These are phyloP conservation scores for Moelleriella libera DNA, from an alignment of 2,329 filamentous ascomycete species.

Conservation along the genomic window DNA sequence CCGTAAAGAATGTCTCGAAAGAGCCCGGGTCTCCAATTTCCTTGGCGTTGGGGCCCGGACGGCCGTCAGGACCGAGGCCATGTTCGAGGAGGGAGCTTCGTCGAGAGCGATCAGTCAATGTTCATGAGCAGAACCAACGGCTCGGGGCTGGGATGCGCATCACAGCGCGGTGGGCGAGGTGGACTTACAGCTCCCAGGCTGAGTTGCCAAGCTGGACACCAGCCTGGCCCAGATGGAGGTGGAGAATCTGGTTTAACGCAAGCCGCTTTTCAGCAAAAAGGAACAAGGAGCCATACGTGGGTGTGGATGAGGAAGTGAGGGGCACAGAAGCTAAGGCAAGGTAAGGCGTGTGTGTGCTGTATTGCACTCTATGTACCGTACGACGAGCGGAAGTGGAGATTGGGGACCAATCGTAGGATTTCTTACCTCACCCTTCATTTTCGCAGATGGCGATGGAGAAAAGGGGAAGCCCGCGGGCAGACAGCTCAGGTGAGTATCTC, in stretches of 20 bases:
- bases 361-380: too few relatives aligned
- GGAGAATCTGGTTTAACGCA: conserved; percentile 30
- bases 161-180: too few relatives aligned
- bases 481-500: too few relatives aligned
- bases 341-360: too few relatives aligned
- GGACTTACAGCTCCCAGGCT: conserved; percentile 60
- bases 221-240: conserved; percentile 53
- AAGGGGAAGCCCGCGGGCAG: neutral
- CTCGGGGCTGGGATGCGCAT: too few relatives aligned
- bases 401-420: neutral
- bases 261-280: neutral
- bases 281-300: neutral
- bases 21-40: conserved; percentile 47
- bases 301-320: too few relatives aligned
- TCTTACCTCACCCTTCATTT: conserved; percentile 42
- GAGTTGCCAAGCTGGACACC: conserved; percentile 63
- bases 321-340: too few relatives aligned
- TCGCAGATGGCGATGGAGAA: conserved; percentile 6
- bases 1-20: conserved; percentile 57
- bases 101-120: too few relatives aligned
- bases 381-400: too few relatives aligned
- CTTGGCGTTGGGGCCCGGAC: conserved; percentile 45
- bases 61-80: conserved; percentile 51
- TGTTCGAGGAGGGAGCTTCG: conserved; percentile 59
- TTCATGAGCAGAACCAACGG: too few relatives aligned